Evolutionary conservation across 805 yeast genomes (phyloP), one percentile per base, ranked within the genome.

Genomic region (Clavispora asparagi): DNA sequence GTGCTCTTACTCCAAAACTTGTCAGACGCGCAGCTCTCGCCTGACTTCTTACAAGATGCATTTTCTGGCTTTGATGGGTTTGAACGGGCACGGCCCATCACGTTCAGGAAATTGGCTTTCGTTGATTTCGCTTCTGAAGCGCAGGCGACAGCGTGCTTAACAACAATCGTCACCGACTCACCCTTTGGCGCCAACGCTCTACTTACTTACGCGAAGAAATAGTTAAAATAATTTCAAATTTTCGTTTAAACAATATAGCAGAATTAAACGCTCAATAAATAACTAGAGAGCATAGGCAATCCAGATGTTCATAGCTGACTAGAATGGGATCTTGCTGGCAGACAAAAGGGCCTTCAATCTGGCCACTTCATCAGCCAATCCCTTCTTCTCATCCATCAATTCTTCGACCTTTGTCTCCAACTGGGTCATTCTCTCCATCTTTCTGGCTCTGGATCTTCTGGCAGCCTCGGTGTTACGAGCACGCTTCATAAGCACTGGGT

Each of bases 391-490:
- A 26, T 67, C 61, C 41, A 84, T 54, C 52, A 91, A 72, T 29
- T 65, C 76, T 54, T 83, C 88, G 44, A 90, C 94, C 64, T 80
- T 82, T 23, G 67, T 79, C 68, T 91, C 97, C 63, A 91, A 73
- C 63, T 87, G 92, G 49, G 68, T 58, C 88, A 91, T 86, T 65
- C 95, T 80, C 64, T 87, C 87, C 83, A 86, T 82, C 68, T 91
- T 89, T 65, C 96, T 82, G 23, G 97, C 97, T 60, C 97, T 77
- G 26, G 96, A 89, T 62, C 97, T 81, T 67, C 97, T 82, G 7
- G 97, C 97, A 55, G 98, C 97, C 63, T 90, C 96, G n/a, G 92
- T 92, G 77, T 94, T 92, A 68, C 92, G 83, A 8, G 98, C 98
- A 64, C 98, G 83, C 73, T 92, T 92, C 58, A 86, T 65, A 40